Evolutionary conservation across 208 protist species (phyloP), one percentile per base, ranked within the genome.

Genomic region (Acanthamoeba healyi): DNA sequence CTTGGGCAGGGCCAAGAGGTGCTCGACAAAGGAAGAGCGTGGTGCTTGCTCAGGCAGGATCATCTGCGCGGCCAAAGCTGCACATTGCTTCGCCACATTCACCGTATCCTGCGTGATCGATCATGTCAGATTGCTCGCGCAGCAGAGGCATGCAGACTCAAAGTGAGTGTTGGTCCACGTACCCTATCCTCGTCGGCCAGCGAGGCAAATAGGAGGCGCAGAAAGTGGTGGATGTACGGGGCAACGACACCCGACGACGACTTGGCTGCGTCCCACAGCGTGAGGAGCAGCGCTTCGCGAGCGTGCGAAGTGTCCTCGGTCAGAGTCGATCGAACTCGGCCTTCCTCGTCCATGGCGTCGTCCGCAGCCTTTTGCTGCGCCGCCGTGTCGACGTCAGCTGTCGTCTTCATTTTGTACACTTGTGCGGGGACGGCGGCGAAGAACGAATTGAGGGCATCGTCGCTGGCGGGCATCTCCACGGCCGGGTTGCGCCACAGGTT

Each of bases 11-110:
- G 14, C 74, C 36, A 54, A 26, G 29, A 56, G 36, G 38, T 56
- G 74, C 40, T 44, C 40, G 24, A 84, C 19, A 32, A 84, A 84
- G 40, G 40, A 9, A 5, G 24, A 9, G 14, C 74, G 44, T 29
- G 74, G 26, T 7, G 34, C 24, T 7, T 46, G 74, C 7, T 90
- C 82, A 9, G 6, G 38, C 34, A 90, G 51, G 17, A 90, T 67
- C 26, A 90, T 44, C 56, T 90, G 82, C 38, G 82, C 82, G 9
- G 38, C 82, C 49, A 90, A 67, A 5, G 82, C 82, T 9, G 82
- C 40, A 29, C 82, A 65, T 29, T 67, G 82, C 49, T 90, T 90
- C 5, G 82, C 82, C 36, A 84, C 36, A 40, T 84, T 84, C 29
- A 84, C 74, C 44, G 74, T 84, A 40, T 84, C 74, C 74, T n/a